These are phyloP conservation scores for Pisolithus marmoratus DNA, from an alignment of 768 basidiomycete species.

Conservation along the genomic window DNA sequence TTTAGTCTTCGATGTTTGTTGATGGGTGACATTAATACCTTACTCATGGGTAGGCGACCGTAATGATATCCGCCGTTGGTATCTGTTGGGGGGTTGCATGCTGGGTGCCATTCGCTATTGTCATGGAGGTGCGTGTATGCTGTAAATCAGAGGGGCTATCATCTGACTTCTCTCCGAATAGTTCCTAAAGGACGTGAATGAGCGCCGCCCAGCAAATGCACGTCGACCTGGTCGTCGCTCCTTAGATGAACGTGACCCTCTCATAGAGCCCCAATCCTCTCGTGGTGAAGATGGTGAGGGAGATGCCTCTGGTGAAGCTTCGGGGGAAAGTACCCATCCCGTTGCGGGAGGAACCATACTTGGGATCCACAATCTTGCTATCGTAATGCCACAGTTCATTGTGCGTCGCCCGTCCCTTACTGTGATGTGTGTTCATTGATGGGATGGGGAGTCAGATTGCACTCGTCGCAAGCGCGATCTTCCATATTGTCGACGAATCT, in stretches of 20 bases:
- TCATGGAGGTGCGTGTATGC: conserved; percentile 83
- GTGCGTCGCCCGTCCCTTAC: conserved; percentile 41
- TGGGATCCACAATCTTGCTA: conserved; percentile 92
- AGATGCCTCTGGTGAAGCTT: conserved; percentile 27
- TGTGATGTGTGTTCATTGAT: not conserved
- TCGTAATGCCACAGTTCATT: conserved; percentile 91
- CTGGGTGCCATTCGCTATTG: conserved; percentile 96
- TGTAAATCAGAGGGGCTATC: not conserved
- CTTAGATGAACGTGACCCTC: conserved; percentile 40
- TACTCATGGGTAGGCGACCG: conserved; percentile 52
- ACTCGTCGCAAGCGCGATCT: conserved; percentile 79
- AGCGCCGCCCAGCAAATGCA: conserved; percentile 19
- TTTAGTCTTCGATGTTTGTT: not conserved
- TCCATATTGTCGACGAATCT: conserved; percentile 67
- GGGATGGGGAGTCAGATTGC: conserved; percentile 54
- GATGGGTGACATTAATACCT: not conserved
- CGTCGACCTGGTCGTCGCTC: conserved; percentile 25
- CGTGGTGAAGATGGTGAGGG: conserved; percentile 37
- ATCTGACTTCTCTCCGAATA: conserved; percentile 21
- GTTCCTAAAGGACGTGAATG: conserved; percentile 70
- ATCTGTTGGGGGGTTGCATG: conserved; percentile 98
- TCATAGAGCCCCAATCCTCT: conserved; percentile 54
- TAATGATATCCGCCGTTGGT: conserved; percentile 79
- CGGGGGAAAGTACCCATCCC: conserved; percentile 31
- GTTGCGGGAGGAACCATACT: conserved; percentile 87